A percentile compares a stretch with the other conserved stretches of the same genome.
phyloP scores from a whole-genome alignment of 164 flowering plant genomes.

The Sextonia rubra region DNA sequence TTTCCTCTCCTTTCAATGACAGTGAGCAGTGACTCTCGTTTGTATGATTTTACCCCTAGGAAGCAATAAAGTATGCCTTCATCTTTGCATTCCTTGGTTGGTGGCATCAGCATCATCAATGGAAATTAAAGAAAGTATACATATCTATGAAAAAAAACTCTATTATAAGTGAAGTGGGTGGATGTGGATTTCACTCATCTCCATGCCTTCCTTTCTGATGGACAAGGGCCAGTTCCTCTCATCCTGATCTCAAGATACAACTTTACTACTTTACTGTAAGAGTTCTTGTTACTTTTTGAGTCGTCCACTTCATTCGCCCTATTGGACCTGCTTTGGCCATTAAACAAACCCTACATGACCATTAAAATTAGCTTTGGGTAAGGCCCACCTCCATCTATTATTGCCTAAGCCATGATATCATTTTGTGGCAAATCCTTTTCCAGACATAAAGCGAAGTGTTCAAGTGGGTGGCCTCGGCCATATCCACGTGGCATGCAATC shows the following conservation, averaged over 20 bases:
- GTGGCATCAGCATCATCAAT: not conserved
- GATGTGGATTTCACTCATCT: constrained; percentile 20
- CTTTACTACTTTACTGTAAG: not conserved
- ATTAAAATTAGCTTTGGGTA: not conserved
- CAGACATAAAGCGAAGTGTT: too few species aligned
- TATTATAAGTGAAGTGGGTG: constrained; percentile 8
- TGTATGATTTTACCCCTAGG: not conserved
- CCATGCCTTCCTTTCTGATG: not conserved
- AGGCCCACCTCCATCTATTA: constrained; percentile 12
- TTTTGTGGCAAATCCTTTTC: not conserved
- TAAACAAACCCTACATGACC: not conserved
- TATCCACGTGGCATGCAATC: too few species aligned
- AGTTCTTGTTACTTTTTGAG: not conserved
- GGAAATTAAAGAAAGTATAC: not conserved
- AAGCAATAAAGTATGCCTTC: not conserved
- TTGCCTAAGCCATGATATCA: constrained; percentile 33
- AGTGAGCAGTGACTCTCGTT: not conserved
- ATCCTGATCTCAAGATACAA: not conserved
- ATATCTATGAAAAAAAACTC: too few species aligned
- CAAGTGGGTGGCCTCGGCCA: too few species aligned
- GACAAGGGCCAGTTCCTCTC: not conserved
- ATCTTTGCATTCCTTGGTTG: not conserved
- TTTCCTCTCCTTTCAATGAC: not conserved
- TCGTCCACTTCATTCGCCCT: not conserved
- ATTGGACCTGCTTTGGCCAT: not conserved